These are phyloP conservation scores for Heimioporus sp. DNA, from an alignment of 768 basidiomycete species.

Conservation along the genomic window DNA sequence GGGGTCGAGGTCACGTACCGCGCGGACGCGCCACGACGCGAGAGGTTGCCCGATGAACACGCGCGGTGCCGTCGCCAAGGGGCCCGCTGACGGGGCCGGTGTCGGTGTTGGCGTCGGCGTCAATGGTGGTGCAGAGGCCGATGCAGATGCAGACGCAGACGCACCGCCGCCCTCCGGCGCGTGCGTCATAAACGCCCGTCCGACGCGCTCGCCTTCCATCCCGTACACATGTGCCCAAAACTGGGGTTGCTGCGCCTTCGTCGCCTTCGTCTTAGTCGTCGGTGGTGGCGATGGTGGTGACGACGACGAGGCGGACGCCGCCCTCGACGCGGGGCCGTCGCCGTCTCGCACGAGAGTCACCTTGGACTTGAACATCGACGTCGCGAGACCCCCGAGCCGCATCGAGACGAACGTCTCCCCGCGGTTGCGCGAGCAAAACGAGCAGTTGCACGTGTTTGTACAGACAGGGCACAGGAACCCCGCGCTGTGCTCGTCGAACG, in stretches of 20 bases:
- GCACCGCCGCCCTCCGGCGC: conserved; percentile 4
- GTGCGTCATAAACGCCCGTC: conserved; percentile 24
- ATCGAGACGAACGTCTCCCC: conserved; percentile 46
- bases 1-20: conserved; percentile 23
- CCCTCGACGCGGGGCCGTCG: too few relatives aligned
- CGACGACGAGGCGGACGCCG: too few relatives aligned
- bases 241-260: conserved; percentile 1
- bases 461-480: conserved; percentile 47
- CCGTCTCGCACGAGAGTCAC: conserved; percentile 25
- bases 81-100: too few relatives aligned
- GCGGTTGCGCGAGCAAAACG: conserved; percentile 40
- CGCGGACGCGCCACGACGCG: conserved; percentile 21
- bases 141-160: neutral
- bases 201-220: conserved; percentile 26
- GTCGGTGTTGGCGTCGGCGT: neutral
- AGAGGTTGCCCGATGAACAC: conserved; percentile 27
- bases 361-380: conserved; percentile 18
- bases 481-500: conserved; percentile 30
- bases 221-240: conserved; percentile 37
- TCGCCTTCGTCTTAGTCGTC: too few relatives aligned
- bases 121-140: neutral
- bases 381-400: conserved; percentile 22
- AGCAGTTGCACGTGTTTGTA: conserved; percentile 47
- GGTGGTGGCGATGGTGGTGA: too few relatives aligned
- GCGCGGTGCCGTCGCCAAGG: conserved; percentile 8